Evolutionary conservation across 108 stramenopile genomes (phyloP), one percentile per base, ranked within the genome.

Genomic region (Seminavis robusta): DNA sequence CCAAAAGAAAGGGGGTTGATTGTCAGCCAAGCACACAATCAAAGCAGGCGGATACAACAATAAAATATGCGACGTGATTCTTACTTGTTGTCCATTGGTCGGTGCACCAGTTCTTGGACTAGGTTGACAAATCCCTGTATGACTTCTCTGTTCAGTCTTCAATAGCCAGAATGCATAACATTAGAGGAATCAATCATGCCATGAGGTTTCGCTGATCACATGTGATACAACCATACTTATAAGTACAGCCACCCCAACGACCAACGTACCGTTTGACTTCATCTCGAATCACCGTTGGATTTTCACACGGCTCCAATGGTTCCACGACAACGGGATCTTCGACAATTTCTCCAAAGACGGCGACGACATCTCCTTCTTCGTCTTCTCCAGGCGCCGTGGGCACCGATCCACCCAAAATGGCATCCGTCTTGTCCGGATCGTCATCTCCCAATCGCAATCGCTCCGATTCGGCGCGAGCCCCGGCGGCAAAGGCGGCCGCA

Each of bases 271-370:
- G 26, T 52, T 82, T 82, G 23, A 92, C 78, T 58, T 88, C 83
- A 44, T 88, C 84, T n/a, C 79, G 61, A 34, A 92, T 59, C 0
- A 74, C 58, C 0, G 36, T 56, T 1, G 86, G 90, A 73, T 92
- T 79, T 52, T 84, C 75, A 49, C 86, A 92, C 17, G 59, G 34
- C 56, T 84, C 86, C 42, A 74, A 52, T 3, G 84, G 76, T 30
- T 80, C 32, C 4, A 79, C 65, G 25, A 84, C 46, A 27, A 79
- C 55, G 0, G 90, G 90, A 72, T 92, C 90, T 51, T 92, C 91
- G 17, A 88, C 86, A 59, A 92, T 83, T 62, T 92, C 84, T 27
- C 87, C 87, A 80, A 92, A 88, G 13, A 86, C 78, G 0, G 79
- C 91, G 26, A 92, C 83, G 7, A 92, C 74, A 56, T 84, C 81